Percentiles rank a stretch among this genome's conserved stretches.
These are phyloP conservation scores for Lasiodiplodia citricola DNA, from an alignment of 2,329 filamentous ascomycete genomes.

Conservation along the genomic window DNA sequence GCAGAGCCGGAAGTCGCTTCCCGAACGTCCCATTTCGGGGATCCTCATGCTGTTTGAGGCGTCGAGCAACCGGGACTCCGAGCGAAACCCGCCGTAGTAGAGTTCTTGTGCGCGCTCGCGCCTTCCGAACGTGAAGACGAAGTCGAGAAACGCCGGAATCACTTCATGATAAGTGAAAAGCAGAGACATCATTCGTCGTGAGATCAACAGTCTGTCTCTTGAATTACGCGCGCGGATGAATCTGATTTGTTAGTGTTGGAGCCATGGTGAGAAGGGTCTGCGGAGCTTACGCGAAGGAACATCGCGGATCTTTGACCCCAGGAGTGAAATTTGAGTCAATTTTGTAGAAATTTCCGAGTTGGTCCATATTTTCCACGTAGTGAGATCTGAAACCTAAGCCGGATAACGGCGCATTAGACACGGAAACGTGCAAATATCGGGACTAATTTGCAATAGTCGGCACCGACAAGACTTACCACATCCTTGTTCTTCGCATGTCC, in stretches of 20 bases:
- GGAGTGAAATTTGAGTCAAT: neutral
- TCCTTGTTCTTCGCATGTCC: neutral
- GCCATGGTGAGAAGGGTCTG: too few species aligned
- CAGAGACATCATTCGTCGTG: constrained; percentile 31
- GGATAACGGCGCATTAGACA: neutral
- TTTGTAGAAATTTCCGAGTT: neutral
- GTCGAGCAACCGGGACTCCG: constrained; percentile 34
- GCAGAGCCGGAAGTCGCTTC: constrained; percentile 43
- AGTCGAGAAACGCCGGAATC: constrained; percentile 43
- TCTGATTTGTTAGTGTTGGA: constrained; percentile 25
- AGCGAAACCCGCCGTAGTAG: constrained; percentile 44
- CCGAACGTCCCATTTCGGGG: constrained; percentile 43
- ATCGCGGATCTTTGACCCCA: neutral
- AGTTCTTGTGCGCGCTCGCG: constrained; percentile 41
- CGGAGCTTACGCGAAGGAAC: neutral
- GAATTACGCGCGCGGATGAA: constrained; percentile 31
- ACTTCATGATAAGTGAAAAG: constrained; percentile 41
- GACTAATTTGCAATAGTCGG: neutral
- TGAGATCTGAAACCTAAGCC: neutral
- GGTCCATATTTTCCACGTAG: neutral
- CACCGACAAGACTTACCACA: neutral
- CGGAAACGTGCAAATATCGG: too few species aligned
- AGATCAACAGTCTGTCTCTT: constrained; percentile 31
- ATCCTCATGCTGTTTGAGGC: constrained; percentile 29
- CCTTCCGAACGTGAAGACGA: constrained; percentile 45